Evolutionary conservation across 306 rosid genomes (phyloP).

Genomic region (Rosa persica): DNA sequence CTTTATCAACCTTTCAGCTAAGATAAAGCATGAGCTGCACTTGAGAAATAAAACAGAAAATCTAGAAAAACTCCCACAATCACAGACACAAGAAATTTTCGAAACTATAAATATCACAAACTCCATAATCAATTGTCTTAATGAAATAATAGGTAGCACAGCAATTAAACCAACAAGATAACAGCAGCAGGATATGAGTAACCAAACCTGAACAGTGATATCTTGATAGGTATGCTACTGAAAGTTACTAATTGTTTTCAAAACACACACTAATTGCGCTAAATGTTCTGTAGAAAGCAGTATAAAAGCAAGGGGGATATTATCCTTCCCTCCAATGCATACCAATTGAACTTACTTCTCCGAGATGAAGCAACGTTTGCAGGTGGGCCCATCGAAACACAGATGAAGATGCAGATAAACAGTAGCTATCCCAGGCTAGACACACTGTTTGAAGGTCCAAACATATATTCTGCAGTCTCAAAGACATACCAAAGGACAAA

Average conservation of each 20-base stretch:
- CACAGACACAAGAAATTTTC: constrained; percentile 15
- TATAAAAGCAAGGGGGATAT: constrained; percentile 15
- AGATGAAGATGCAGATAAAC: constrained; percentile 21
- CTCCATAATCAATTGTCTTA: constrained; percentile 20
- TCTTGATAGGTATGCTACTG: constrained; percentile 22
- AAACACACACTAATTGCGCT: constrained; percentile 25
- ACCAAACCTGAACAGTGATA: constrained; percentile 24
- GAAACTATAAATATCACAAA: constrained; percentile 30
- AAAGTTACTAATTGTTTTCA: constrained; percentile 32
- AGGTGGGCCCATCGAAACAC: constrained; percentile 10
- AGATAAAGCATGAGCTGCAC: neutral
- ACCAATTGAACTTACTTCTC: constrained; percentile 42
- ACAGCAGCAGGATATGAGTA: constrained; percentile 22
- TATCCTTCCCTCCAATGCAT: constrained; percentile 26
- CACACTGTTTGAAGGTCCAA: neutral
- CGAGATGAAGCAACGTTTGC: constrained; percentile 21
- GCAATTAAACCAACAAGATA: constrained; percentile 26
- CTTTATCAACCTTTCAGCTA: constrained; percentile 3
- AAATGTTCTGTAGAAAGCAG: constrained; percentile 24
- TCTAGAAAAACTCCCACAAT: constrained; percentile 5
- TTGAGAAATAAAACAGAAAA: neutral
- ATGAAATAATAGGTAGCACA: constrained; percentile 24
- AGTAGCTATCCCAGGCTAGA: constrained; percentile 12
- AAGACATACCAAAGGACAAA: constrained; percentile 5
- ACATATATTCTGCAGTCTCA: constrained; percentile 14